Evolutionary conservation across 2,329 filamentous ascomycete species (phyloP).

Genomic region (Hymenoscyphus scutula): DNA sequence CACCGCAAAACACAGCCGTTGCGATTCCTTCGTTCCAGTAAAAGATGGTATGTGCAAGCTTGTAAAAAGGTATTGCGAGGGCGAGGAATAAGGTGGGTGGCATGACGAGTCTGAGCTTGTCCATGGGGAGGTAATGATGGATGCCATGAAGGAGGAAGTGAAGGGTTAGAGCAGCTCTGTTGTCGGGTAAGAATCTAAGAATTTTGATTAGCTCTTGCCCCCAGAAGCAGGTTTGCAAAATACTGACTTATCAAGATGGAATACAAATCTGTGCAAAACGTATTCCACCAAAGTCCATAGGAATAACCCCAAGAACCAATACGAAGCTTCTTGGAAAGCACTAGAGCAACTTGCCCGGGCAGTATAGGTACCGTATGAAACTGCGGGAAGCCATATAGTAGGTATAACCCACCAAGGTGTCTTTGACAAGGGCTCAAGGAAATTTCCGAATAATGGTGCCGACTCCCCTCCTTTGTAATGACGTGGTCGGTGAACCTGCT

Average conservation of each 20-base stretch:
- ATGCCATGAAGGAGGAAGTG: slow-evolving; percentile 97
- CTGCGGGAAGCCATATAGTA: slow-evolving; percentile 76
- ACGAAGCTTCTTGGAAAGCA: slow-evolving; percentile 49
- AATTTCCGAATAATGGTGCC: slow-evolving; percentile 94
- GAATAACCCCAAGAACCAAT: slow-evolving; percentile 68
- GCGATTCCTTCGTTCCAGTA: slow-evolving; percentile 82
- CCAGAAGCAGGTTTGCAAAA: not conserved
- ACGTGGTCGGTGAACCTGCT: slow-evolving; percentile 91
- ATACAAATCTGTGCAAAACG: slow-evolving; percentile 80
- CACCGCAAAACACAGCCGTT: slow-evolving; percentile 77
- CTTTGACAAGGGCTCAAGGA: slow-evolving; percentile 94
- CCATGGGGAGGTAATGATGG: slow-evolving; percentile 99
- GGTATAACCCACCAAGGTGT: slow-evolving; percentile 95
- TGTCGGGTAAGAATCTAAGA: slow-evolving; percentile 79
- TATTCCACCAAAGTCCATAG: slow-evolving; percentile 94
- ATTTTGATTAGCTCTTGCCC: slow-evolving; percentile 30
- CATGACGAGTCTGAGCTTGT: slow-evolving; percentile 96
- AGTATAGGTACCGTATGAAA: slow-evolving; percentile 68
- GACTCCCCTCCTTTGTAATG: slow-evolving; percentile 94
- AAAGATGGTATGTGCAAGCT: slow-evolving; percentile 79
- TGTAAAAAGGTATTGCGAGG: slow-evolving; percentile 88
- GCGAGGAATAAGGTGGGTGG: slow-evolving; percentile 82
- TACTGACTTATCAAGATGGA: slow-evolving; percentile 87
- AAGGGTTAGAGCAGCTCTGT: slow-evolving; percentile 77
- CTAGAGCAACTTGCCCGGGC: slow-evolving; percentile 60